Conservation (phyloP, 2,329 filamentous ascomycete species). For the Dothistroma septosporum region DNA sequence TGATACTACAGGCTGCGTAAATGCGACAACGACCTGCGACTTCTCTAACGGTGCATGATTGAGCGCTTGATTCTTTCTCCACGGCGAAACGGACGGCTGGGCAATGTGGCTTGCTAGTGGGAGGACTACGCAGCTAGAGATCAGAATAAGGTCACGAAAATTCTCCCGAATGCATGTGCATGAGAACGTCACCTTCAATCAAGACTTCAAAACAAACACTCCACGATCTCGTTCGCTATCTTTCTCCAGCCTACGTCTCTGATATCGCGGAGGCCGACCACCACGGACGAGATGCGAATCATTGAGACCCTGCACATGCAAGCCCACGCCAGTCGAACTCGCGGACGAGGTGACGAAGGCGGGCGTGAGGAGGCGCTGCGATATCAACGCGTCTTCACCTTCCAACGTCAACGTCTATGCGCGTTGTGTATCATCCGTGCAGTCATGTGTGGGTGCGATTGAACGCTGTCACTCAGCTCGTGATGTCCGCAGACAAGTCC, state of each 20-base stretch:
- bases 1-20: slow-evolving; percentile 15
- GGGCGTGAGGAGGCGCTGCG: too few relatives aligned
- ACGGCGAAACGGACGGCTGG: slow-evolving; percentile 23
- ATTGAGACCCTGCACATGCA: neutral
- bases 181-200: slow-evolving; percentile 1
- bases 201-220: neutral
- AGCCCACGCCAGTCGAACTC: too few relatives aligned
- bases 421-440: too few relatives aligned
- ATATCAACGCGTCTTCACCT: too few relatives aligned
- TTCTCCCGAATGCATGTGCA: slow-evolving; percentile 14
- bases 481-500: too few relatives aligned
- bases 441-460: too few relatives aligned
- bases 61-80: slow-evolving; percentile 19
- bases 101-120: slow-evolving; percentile 16
- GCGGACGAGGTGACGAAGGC: too few relatives aligned
- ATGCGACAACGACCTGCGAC: slow-evolving; percentile 13
- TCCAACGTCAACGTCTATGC: too few relatives aligned
- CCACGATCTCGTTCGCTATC: neutral
- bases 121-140: slow-evolving; percentile 19
- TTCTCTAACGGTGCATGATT: slow-evolving; percentile 21
- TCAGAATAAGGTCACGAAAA: slow-evolving; percentile 9
- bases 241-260: neutral
- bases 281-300: neutral
- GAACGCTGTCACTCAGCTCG: too few relatives aligned
- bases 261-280: neutral